Evolutionary conservation across 2,329 filamentous ascomycete genomes (phyloP).

Genomic region (Sphaerulina musiva): DNA sequence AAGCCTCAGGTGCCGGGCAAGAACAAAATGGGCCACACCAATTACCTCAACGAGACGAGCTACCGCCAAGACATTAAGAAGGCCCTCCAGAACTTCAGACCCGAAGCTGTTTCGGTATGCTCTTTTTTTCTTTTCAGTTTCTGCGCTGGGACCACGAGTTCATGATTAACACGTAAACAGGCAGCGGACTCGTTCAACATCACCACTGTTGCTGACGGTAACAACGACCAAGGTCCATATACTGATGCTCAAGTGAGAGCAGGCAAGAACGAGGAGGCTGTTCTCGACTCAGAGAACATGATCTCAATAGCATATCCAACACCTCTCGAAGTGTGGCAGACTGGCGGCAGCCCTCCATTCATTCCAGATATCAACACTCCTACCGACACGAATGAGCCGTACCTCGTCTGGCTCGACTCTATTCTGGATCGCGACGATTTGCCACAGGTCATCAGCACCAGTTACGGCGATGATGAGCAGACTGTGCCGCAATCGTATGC

Average conservation of each 20-base stretch:
- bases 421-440: constrained; percentile 50
- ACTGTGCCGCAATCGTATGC: constrained; percentile 56
- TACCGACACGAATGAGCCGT: constrained; percentile 60
- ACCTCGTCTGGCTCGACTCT: constrained; percentile 57
- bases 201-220: constrained; percentile 51
- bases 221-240: constrained; percentile 42
- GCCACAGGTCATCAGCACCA: constrained; percentile 57
- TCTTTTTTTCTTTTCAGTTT: neutral
- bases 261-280: constrained; percentile 47
- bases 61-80: constrained; percentile 51
- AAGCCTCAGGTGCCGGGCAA: constrained; percentile 38
- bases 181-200: constrained; percentile 52
- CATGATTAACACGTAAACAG: constrained; percentile 21
- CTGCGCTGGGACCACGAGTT: neutral
- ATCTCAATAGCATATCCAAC: constrained; percentile 50
- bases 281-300: constrained; percentile 59
- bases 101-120: constrained; percentile 35
- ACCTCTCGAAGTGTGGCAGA: constrained; percentile 53
- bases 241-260: constrained; percentile 30
- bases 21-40: constrained; percentile 42
- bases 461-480: constrained; percentile 62
- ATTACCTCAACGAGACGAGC: constrained; percentile 44
- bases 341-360: constrained; percentile 52
- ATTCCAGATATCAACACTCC: constrained; percentile 44
- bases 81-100: constrained; percentile 52